A percentile compares a stretch with the other conserved stretches of the same genome.
Evolutionary conservation across 108 stramenopile species (phyloP).

Genomic region (Schizochytrium sp.): DNA sequence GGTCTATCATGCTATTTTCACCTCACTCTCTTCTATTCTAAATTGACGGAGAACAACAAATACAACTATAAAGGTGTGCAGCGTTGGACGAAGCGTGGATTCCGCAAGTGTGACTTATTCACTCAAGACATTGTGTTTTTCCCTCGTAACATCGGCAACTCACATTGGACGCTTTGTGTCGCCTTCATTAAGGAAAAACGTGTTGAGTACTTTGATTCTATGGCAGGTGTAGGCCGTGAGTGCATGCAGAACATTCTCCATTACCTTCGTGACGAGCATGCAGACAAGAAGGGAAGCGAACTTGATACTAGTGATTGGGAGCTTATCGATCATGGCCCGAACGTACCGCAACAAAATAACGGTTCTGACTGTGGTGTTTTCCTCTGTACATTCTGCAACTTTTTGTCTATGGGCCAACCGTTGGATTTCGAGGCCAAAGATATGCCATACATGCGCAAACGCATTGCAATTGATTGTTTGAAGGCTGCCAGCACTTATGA

Average conservation of each 20-base stretch:
- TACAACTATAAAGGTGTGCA: conserved; percentile 32
- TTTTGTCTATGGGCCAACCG: neutral
- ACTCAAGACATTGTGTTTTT: conserved; percentile 25
- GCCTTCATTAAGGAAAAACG: conserved; percentile 45
- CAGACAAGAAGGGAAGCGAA: conserved; percentile 31
- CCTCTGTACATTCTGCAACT: conserved; percentile 56
- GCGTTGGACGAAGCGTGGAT: conserved; percentile 46
- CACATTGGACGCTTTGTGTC: conserved; percentile 45
- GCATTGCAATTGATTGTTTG: conserved; percentile 28
- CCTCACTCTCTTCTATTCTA: conserved; percentile 38
- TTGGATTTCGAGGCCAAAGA: conserved; percentile 9
- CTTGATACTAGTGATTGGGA: conserved; percentile 10
- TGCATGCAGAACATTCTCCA: conserved; percentile 45
- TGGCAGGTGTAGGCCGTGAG: conserved; percentile 15
- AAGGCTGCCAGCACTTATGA: neutral
- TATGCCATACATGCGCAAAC: conserved; percentile 56
- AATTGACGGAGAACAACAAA: neutral
- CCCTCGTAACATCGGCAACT: conserved; percentile 58
- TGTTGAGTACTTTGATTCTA: conserved; percentile 57
- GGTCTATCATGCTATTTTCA: conserved; percentile 35
- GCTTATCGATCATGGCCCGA: conserved; percentile 14
- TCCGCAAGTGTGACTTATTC: conserved; percentile 49
- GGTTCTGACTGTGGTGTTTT: conserved; percentile 39
- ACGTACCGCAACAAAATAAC: conserved; percentile 32
- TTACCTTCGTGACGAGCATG: neutral